Evolutionary conservation across 2,329 filamentous ascomycete species (phyloP).

Genomic region (Pestalotiopsis sp.): DNA sequence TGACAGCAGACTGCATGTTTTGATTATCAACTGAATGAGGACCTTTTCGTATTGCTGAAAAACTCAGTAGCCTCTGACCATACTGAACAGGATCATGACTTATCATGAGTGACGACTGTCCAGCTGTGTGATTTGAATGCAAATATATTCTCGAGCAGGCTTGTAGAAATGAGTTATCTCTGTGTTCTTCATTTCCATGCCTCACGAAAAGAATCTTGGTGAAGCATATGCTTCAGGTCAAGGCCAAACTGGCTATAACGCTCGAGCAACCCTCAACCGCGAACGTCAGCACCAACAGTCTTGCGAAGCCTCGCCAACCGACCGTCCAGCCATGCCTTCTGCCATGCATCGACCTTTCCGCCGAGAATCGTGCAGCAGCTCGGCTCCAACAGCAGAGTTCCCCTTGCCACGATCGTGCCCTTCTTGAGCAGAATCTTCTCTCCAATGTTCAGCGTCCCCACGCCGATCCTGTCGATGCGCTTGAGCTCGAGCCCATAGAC

Average conservation of each 20-base stretch:
- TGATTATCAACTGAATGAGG: too few relatives aligned
- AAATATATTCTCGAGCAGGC: too few relatives aligned
- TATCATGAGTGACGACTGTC: too few relatives aligned
- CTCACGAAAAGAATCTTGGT: not conserved
- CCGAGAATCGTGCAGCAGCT: constrained; percentile 73
- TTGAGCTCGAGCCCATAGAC: constrained; percentile 75
- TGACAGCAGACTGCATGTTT: too few relatives aligned
- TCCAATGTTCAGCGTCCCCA: constrained; percentile 73
- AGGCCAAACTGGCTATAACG: not conserved
- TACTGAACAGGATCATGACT: too few relatives aligned
- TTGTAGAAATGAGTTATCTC: too few relatives aligned
- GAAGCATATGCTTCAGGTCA: not conserved
- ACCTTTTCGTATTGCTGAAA: too few relatives aligned
- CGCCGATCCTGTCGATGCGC: constrained; percentile 65
- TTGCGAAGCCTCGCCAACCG: constrained; percentile 71
- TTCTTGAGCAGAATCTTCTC: constrained; percentile 77
- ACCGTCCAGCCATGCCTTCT: constrained; percentile 75
- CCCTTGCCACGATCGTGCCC: constrained; percentile 69
- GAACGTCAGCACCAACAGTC: constrained; percentile 47
- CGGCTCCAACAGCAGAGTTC: constrained; percentile 78
- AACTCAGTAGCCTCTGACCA: too few relatives aligned
- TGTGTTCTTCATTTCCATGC: not conserved
- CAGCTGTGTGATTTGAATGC: too few relatives aligned
- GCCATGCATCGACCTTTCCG: constrained; percentile 81
- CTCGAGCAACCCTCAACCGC: constrained; percentile 1